phyloP scores from a whole-genome alignment of 495 filamentous ascomycete species.

The Choiromyces venosus region DNA sequence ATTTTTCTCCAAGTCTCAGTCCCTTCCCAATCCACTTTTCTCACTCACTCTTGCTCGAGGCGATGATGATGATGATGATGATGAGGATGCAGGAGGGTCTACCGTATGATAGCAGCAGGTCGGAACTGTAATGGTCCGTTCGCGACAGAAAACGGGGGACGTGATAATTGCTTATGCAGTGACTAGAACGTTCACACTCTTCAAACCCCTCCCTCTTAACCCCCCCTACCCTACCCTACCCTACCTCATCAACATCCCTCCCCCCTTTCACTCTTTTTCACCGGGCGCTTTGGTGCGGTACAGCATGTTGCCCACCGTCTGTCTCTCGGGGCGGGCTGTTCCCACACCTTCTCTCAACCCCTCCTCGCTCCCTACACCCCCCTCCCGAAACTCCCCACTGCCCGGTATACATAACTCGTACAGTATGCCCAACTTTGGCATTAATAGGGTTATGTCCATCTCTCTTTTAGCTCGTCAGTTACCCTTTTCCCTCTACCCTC shows the following conservation, averaged over 20 bases:
- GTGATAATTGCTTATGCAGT: slow-evolving; percentile 35
- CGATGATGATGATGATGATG: too few relatives aligned
- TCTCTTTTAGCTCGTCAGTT: not conserved
- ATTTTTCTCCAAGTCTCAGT: not conserved
- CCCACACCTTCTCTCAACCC: too few relatives aligned
- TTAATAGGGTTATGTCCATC: not conserved
- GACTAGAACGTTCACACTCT: slow-evolving; percentile 22
- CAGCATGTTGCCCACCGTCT: slow-evolving; percentile 19
- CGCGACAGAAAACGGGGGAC: slow-evolving; percentile 38
- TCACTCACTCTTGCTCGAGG: slow-evolving; percentile 8
- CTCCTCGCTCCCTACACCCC: slow-evolving; percentile 11
- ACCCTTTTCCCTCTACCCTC: not conserved
- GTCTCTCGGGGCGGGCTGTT: slow-evolving; percentile 16
- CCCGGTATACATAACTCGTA: too few relatives aligned
- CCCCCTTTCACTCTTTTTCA: slow-evolving; percentile 6
- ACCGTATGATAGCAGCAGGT: slow-evolving; percentile 19
- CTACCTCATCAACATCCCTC: not conserved
- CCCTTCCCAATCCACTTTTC: slow-evolving; percentile 1
- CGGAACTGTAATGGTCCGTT: slow-evolving; percentile 33
- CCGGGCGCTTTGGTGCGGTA: slow-evolving; percentile 18
- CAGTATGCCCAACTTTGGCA: not conserved
- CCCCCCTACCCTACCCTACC: not conserved
- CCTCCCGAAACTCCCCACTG: not conserved
- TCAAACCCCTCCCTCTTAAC: slow-evolving; percentile 22
- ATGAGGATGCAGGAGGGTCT: slow-evolving; percentile 33